A percentile compares a stretch with the other conserved stretches of the same genome.
Conservation (phyloP, 2,329 filamentous ascomycete species). For the Colletotrichum ledebouriae region DNA sequence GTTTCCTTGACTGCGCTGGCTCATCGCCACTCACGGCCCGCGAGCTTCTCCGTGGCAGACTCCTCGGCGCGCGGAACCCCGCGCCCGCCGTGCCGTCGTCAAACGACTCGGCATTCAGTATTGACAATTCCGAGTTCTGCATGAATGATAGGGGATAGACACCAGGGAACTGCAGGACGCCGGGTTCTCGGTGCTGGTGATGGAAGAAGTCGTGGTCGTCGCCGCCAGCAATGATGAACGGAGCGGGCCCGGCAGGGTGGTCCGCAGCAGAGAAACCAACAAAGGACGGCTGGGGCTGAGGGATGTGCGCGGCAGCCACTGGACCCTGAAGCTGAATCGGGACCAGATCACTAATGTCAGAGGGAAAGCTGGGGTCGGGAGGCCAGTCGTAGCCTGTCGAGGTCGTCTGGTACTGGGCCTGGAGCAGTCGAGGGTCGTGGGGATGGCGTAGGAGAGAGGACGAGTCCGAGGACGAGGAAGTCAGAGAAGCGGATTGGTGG, state of each 20-base stretch:
- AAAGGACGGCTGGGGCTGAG: constrained; percentile 9
- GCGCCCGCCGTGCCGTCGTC: constrained; percentile 51
- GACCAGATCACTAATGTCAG: constrained; percentile 25
- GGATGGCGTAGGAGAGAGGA: constrained; percentile 36
- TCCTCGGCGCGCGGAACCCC: constrained; percentile 42
- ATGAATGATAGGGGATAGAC: constrained; percentile 43
- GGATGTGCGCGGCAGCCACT: constrained; percentile 2
- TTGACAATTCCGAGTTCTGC: constrained; percentile 53
- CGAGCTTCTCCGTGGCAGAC: constrained; percentile 42
- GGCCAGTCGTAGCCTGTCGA: constrained; percentile 10
- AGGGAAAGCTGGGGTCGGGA: constrained; percentile 19
- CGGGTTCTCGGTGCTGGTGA: constrained; percentile 13
- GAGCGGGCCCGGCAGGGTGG: constrained; percentile 15
- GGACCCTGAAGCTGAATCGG: constrained; percentile 25
- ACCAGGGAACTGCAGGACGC: constrained; percentile 26
- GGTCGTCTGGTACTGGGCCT: constrained; percentile 34
- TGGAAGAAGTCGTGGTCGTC: constrained; percentile 13
- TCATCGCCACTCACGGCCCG: constrained; percentile 22
- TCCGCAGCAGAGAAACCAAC: constrained; percentile 18
- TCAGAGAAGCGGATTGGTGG: constrained; percentile 1
- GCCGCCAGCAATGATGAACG: constrained; percentile 19
- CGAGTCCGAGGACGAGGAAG: constrained; percentile 24
- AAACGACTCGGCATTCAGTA: constrained; percentile 63
- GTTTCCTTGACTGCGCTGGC: constrained; percentile 47
- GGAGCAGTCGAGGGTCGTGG: constrained; percentile 41